Percentiles rank a stretch among this genome's conserved stretches.
phyloP scores from a whole-genome alignment of 2,329 filamentous ascomycete genomes.

The Aspergillus transmontanensis region DNA sequence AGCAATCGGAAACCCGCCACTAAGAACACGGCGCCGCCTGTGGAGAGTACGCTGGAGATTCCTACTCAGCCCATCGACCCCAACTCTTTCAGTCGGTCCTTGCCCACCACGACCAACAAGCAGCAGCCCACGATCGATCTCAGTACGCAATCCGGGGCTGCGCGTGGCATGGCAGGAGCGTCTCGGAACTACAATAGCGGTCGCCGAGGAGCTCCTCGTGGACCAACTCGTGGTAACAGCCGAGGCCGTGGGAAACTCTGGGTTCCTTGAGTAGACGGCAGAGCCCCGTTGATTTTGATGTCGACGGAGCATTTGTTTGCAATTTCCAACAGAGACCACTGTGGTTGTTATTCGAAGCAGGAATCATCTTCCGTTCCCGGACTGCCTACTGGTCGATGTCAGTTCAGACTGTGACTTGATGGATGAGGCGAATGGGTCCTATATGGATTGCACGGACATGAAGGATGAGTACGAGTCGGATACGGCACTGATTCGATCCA shows the following conservation, averaged over 20 bases:
- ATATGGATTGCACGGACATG: slow-evolving; percentile 19
- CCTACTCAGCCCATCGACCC: slow-evolving; percentile 52
- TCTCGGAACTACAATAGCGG: slow-evolving; percentile 35
- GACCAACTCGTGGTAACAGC: slow-evolving; percentile 35
- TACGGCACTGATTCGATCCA: slow-evolving; percentile 20
- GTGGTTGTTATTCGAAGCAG: slow-evolving; percentile 25
- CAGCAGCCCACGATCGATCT: slow-evolving; percentile 30
- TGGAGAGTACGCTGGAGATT: slow-evolving; percentile 43
- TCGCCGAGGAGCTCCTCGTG: slow-evolving; percentile 40
- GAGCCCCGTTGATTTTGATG: slow-evolving; percentile 19
- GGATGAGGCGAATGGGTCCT: slow-evolving; percentile 22
- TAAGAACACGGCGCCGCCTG: slow-evolving; percentile 25
- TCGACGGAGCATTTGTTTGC: slow-evolving; percentile 27
- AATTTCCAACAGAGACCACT: slow-evolving; percentile 22
- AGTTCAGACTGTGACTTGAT: slow-evolving; percentile 19
- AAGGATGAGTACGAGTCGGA: slow-evolving; percentile 20
- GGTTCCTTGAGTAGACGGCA: slow-evolving; percentile 43
- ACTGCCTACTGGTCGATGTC: slow-evolving; percentile 22
- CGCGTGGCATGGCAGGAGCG: slow-evolving; percentile 37
- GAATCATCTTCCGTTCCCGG: slow-evolving; percentile 20
- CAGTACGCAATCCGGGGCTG: slow-evolving; percentile 35
- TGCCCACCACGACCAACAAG: slow-evolving; percentile 30
- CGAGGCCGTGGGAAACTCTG: slow-evolving; percentile 48
- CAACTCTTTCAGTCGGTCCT: slow-evolving; percentile 50
- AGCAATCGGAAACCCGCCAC: slow-evolving; percentile 32